Evolutionary conservation across 805 yeast species (phyloP), one percentile per base, ranked within the genome.

Genomic region (Metschnikowia borealis): DNA sequence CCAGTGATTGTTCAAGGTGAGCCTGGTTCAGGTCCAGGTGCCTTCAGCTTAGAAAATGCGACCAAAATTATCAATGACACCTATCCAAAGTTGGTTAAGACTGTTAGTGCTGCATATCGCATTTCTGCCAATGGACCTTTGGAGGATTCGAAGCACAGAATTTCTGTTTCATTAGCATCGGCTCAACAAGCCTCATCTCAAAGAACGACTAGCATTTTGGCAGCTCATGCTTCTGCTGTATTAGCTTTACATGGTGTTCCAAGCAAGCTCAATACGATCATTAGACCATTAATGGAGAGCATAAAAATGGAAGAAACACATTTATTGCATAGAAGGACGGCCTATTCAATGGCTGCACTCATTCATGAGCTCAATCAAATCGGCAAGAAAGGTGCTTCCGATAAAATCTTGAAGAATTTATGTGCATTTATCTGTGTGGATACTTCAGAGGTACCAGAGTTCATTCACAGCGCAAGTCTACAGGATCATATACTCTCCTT

Each of bases 1-100:
- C 94, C 99, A 0, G 84, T 90, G 5, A 83, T 91, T 8, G 97
- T 92, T 3, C 92, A 90, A 66, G 99, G 99, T 34, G 98, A 94
- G 63, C 75, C 82, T 1, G 96, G 88, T 52, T 96, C 97, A 2
- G 97, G 97, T 2, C 89, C 96, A 1, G 90, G 85, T 59, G 98
- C 97, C 0, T 94, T 94, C 68, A 81, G 89, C 14, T 65, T 94
- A 38, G 86, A 79, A 39, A 79, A 81, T 53, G 97, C 97, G 1
- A 86, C 86, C 50, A 79, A 81, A 54, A 78, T 90, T 15, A 60
- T 85, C 32, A 71, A 72, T 38, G 87, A 83, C 37, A 80, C 82
- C 6, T 89, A 81, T 62, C 80, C 78, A n/a, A 85, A 84, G 61
- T 69, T 89, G 55, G 70, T 82, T 56, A 81, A 79, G 50, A 64